Conservation (phyloP, 495 filamentous ascomycete species). For the Podospora comata region DNA sequence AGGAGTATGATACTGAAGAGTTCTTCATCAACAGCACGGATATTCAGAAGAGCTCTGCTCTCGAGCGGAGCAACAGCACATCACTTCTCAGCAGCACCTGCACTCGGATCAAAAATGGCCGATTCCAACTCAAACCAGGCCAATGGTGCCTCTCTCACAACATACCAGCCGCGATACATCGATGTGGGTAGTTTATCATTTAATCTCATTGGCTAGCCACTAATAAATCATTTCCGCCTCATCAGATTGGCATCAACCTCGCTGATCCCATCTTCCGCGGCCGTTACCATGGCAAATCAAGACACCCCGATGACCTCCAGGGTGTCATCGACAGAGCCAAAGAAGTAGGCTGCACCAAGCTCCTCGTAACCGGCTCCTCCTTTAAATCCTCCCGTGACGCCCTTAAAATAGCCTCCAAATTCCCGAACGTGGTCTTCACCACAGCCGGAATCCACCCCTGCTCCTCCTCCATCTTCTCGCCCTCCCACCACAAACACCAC, state of each 20-base stretch:
- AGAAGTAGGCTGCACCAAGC: conserved; percentile 74
- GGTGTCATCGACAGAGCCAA: conserved; percentile 72
- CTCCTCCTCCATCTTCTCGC: conserved; percentile 63
- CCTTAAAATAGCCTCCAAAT: conserved; percentile 64
- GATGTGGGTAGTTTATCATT: conserved; percentile 48
- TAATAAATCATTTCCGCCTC: neutral
- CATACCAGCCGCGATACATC: conserved; percentile 53
- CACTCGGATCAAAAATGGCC: conserved; percentile 20
- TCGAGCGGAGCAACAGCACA: conserved; percentile 3
- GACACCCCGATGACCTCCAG: conserved; percentile 74
- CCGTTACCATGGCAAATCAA: conserved; percentile 74
- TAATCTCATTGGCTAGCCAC: conserved; percentile 4
- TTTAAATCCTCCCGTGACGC: conserved; percentile 73
- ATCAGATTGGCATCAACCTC: conserved; percentile 85
- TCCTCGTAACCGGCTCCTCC: conserved; percentile 93
- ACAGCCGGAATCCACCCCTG: conserved; percentile 96
- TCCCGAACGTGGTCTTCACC: conserved; percentile 76
- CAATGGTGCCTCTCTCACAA: conserved; percentile 15
- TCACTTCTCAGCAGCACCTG: neutral
- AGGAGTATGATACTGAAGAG: conserved; percentile 21
- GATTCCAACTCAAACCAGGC: conserved; percentile 10
- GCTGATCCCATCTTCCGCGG: conserved; percentile 84
- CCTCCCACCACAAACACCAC: conserved; percentile 54
- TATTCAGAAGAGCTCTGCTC: conserved; percentile 13
- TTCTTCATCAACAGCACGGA: conserved; percentile 8